Evolutionary conservation across 2,329 filamentous ascomycete species (phyloP).

Genomic region (Phaeosphaeria sp.): DNA sequence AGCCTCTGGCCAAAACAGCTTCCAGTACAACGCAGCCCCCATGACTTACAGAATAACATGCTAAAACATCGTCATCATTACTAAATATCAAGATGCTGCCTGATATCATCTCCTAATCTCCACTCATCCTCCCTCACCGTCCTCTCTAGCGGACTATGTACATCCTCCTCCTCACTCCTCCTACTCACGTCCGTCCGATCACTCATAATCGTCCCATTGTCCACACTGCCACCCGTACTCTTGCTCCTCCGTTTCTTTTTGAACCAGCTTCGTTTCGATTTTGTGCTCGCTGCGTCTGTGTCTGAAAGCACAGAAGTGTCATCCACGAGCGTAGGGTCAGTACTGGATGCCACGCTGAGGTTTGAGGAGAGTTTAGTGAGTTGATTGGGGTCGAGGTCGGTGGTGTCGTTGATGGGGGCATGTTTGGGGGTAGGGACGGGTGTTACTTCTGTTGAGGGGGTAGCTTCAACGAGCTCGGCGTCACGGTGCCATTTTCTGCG

Average conservation of each 20-base stretch:
- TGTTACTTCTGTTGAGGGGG: constrained; percentile 53
- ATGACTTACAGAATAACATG: too few species aligned
- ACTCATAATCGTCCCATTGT: constrained; percentile 37
- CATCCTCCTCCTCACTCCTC: constrained; percentile 55
- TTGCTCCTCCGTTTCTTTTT: constrained; percentile 37
- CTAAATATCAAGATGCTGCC: constrained; percentile 78
- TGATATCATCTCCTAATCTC: constrained; percentile 82
- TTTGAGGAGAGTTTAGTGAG: constrained; percentile 31
- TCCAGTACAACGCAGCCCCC: too few species aligned
- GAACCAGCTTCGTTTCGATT: constrained; percentile 46
- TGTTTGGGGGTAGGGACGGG: constrained; percentile 50
- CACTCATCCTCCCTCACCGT: constrained; percentile 65
- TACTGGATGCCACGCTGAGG: constrained; percentile 31
- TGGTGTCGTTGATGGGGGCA: constrained; percentile 35
- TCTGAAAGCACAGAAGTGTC: constrained; percentile 34
- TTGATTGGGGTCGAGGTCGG: constrained; percentile 27
- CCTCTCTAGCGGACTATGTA: constrained; percentile 58
- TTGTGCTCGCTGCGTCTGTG: constrained; percentile 40
- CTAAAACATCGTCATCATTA: not conserved
- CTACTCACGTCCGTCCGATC: constrained; percentile 37
- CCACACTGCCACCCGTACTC: constrained; percentile 39
- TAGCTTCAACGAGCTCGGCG: constrained; percentile 86
- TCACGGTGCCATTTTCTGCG: constrained; percentile 96
- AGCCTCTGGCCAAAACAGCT: too few species aligned
- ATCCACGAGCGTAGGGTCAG: constrained; percentile 31